Conservation (phyloP, 1,284 basidiomycete genomes). For the Tylopilus sp. region DNA sequence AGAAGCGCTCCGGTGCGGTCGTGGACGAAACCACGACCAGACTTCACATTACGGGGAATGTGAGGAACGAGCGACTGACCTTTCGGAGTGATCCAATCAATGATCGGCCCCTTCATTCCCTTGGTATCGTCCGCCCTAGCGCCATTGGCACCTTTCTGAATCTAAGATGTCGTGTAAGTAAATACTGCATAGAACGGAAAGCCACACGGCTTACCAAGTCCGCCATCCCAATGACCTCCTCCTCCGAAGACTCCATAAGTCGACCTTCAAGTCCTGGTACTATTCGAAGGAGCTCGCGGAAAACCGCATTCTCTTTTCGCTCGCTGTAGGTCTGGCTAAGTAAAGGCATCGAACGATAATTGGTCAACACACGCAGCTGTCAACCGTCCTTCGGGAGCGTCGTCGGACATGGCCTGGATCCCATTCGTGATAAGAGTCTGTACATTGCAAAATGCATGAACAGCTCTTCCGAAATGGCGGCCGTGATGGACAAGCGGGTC, state of each 20-base stretch:
- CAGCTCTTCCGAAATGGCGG: too few relatives aligned
- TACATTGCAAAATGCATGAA: too few relatives aligned
- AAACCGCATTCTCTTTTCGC: constrained; percentile 2
- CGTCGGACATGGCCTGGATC: too few relatives aligned
- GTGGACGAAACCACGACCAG: neutral
- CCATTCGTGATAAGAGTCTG: too few relatives aligned
- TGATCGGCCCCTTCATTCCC: neutral
- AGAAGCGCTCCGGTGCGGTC: neutral
- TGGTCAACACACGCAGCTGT: too few relatives aligned
- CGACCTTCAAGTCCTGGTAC: constrained; percentile 6
- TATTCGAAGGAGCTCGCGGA: constrained; percentile 10
- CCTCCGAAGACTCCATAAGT: constrained; percentile 7
- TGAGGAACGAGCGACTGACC: neutral
- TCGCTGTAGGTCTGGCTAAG: neutral
- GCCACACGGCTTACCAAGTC: constrained; percentile 1
- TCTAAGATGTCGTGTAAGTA: neutral
- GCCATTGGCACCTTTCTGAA: constrained; percentile 20
- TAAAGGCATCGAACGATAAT: too few relatives aligned
- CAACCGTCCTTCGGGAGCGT: too few relatives aligned
- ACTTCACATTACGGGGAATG: neutral
- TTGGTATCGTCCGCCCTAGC: constrained; percentile 24
- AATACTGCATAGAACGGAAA: neutral
- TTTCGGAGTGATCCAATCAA: constrained; percentile 3
- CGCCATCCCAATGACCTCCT: constrained; percentile 7
- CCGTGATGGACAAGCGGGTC: too few relatives aligned